These are phyloP conservation scores for Symbiodinium natans DNA, from an alignment of 73 alveolate species.

Conservation along the genomic window DNA sequence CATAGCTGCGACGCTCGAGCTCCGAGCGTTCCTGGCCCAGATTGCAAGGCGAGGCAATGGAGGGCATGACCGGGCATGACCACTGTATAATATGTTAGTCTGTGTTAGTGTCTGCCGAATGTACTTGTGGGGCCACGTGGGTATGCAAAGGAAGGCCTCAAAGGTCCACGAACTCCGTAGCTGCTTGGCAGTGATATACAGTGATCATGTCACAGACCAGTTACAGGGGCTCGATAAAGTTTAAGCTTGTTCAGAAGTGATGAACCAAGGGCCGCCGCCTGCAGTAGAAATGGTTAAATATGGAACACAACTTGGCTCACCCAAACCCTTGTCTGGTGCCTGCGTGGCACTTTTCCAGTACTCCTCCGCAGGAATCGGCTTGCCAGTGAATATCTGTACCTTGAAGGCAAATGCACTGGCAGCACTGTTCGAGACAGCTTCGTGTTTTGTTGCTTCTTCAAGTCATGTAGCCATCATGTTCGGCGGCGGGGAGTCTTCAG, in stretches of 20 bases:
- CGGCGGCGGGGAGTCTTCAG: background rate
- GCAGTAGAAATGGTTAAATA: too few relatives aligned
- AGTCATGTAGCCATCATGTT: background rate
- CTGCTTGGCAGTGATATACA: too few relatives aligned
- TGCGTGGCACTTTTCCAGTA: conserved; percentile 75
- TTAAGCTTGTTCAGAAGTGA: background rate
- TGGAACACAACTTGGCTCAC: too few relatives aligned
- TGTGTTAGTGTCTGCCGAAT: too few relatives aligned
- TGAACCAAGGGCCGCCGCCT: background rate
- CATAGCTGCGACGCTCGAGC: conserved; percentile 70
- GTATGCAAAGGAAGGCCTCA: too few relatives aligned
- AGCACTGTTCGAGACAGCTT: background rate
- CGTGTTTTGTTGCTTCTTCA: background rate
- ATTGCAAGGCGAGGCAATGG: too few relatives aligned
- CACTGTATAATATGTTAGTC: too few relatives aligned
- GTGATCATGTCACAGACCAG: background rate
- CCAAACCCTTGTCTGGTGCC: background rate
- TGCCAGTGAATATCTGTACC: conserved; percentile 55
- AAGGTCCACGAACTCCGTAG: too few relatives aligned
- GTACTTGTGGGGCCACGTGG: too few relatives aligned
- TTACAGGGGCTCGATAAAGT: background rate
- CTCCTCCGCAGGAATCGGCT: conserved; percentile 51
- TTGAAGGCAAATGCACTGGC: background rate
- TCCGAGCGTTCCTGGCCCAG: conserved; percentile 67
- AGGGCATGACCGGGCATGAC: too few relatives aligned